phyloP scores from a whole-genome alignment of 352 stramenopile species.

The Phytophthora megakarya region DNA sequence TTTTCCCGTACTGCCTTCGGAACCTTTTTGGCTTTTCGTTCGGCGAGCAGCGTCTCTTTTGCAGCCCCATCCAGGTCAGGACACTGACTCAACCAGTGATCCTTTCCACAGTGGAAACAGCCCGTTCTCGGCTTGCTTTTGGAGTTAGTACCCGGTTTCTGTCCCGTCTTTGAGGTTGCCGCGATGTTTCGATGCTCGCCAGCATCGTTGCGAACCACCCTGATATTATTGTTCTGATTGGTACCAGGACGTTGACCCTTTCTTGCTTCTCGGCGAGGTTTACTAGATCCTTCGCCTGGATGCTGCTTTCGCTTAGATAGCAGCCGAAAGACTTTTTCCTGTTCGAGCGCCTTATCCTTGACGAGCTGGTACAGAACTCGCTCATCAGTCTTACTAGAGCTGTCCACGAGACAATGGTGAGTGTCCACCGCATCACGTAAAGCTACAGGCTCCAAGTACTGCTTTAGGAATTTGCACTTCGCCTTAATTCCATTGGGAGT shows the following conservation, averaged over 20 bases:
- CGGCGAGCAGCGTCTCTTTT: constrained; percentile 10
- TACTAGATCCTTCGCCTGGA: not conserved
- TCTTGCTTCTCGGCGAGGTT: not conserved
- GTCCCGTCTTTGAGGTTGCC: not conserved
- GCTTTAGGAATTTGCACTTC: constrained; percentile 17
- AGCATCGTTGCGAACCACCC: too few relatives aligned
- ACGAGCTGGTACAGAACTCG: constrained; percentile 16
- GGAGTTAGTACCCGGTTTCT: not conserved
- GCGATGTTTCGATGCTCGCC: not conserved
- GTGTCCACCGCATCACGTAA: constrained; percentile 14
- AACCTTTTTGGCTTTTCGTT: not conserved
- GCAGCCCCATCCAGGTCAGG: not conserved
- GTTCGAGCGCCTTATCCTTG: constrained; percentile 29
- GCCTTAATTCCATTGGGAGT: constrained; percentile 13
- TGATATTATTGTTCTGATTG: not conserved
- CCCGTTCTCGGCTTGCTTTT: constrained; percentile 10
- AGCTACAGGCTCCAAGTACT: constrained; percentile 7
- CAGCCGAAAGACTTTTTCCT: constrained; percentile 21
- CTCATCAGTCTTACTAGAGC: not conserved
- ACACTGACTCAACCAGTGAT: constrained; percentile 20
- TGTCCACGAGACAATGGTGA: constrained; percentile 12
- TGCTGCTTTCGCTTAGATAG: constrained; percentile 4
- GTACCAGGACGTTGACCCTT: not conserved
- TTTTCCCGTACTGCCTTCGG: not conserved
- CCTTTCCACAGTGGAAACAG: constrained; percentile 22